Percentiles rank a stretch among this genome's conserved stretches.
phyloP scores from a whole-genome alignment of 1,139 yeast species.

The Kodamaea derodonti region DNA sequence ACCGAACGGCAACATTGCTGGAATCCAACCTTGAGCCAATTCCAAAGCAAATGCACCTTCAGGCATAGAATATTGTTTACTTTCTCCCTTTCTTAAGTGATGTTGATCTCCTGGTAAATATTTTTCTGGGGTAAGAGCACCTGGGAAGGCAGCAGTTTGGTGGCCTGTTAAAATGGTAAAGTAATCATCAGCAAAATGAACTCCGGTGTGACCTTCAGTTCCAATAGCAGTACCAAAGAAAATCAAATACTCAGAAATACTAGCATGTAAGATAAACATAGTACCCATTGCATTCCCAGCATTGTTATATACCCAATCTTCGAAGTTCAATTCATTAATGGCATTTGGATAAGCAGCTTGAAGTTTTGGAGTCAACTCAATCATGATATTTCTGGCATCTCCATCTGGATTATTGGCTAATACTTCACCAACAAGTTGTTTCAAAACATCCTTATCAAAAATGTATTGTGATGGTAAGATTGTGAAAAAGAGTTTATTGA shows the following conservation, averaged over 20 bases:
- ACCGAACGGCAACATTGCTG: slow-evolving; percentile 96
- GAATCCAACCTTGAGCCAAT: slow-evolving; percentile 98
- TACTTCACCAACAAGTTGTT: slow-evolving; percentile 47
- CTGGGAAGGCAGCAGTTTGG: slow-evolving; percentile 68
- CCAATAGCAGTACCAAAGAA: slow-evolving; percentile 51
- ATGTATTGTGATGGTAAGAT: slow-evolving; percentile 71
- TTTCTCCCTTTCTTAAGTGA: slow-evolving; percentile 66
- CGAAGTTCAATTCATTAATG: slow-evolving; percentile 64
- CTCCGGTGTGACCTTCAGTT: slow-evolving; percentile 94
- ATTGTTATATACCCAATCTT: slow-evolving; percentile 93
- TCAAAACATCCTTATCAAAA: slow-evolving; percentile 50
- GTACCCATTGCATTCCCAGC: slow-evolving; percentile 99
- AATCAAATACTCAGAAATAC: slow-evolving; percentile 80
- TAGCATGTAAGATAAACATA: slow-evolving; percentile 92
- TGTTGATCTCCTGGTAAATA: slow-evolving; percentile 83
- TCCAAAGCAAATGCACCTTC: slow-evolving; percentile 83
- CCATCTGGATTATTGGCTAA: slow-evolving; percentile 53
- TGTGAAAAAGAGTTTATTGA: slow-evolving; percentile 46
- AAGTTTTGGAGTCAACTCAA: slow-evolving; percentile 56
- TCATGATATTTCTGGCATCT: slow-evolving; percentile 59
- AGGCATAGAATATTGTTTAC: slow-evolving; percentile 86
- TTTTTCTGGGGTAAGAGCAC: slow-evolving; percentile 56
- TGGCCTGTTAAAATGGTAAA: slow-evolving; percentile 83
- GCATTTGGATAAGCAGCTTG: slow-evolving; percentile 58
- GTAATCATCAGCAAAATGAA: slow-evolving; percentile 94